Evolutionary conservation across 2,329 filamentous ascomycete species (phyloP), one percentile per base, ranked within the genome.

Genomic region (Elsinoe fawcettii): DNA sequence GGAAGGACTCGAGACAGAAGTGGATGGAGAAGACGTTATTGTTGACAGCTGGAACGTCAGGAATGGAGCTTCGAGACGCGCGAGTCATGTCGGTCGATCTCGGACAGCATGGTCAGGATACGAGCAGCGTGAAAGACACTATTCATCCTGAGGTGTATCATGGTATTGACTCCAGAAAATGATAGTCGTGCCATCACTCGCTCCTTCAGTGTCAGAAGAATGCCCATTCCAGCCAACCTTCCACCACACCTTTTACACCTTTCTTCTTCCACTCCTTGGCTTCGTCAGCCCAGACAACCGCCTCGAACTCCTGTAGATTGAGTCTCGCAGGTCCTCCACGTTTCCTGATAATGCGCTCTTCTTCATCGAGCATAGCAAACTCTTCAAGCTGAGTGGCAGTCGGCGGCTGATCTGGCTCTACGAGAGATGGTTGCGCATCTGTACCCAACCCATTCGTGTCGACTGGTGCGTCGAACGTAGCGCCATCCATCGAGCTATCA

Each of bases 201-300:
- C 12, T 16, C 18, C 20, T 16, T 20, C 43, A 20, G 43, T 16
- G 60, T 77, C 67, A 83, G 67, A 84, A 81, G 68, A 77, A 77
- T 65, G 81, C 81, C 78, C 83, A 78, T 62, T 96, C 91, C 70
- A 96, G 88, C 92, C 92, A 97, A 65, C 83, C 88, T 59, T 88
- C 88, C 47, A 96, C 77, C 70, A 96, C 92, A 63, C 88, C 87
- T 60, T 91, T 77, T 55, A 85, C 74, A 6, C 41, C 41, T n/a
- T n/a, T n/a, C 27, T 27, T 66, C 83, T 82, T 25, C 75, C 39
- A 73, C 22, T 82, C 81, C 62, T 85, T 81, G 61, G 58, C 60
- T 46, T 84, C 79, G n/a, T 77, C 77, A 63, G 83, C 82, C 74
- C 60, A 58, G 4, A 93, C 89, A 51, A 86, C 84, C 37, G 75